Percentiles rank a stretch among this genome's conserved stretches.
phyloP scores from a whole-genome alignment of 768 basidiomycete genomes.

The Tylopilus sp. region DNA sequence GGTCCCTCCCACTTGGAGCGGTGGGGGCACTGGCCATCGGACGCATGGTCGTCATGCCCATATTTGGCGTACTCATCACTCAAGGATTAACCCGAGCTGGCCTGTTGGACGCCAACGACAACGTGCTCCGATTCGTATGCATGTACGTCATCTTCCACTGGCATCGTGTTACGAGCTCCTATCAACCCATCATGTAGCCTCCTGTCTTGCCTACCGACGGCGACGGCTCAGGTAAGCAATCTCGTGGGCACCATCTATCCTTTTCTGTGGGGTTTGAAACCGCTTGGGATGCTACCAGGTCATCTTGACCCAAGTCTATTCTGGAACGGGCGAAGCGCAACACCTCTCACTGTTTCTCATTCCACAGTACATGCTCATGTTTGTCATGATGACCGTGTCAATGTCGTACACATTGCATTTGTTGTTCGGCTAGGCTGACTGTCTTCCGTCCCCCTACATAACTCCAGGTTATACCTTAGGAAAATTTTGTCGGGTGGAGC shows the following conservation, averaged over 20 bases:
- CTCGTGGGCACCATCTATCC: background rate
- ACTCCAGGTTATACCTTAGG: no score
- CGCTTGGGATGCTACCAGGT: constrained; percentile 37
- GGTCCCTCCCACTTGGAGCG: constrained; percentile 46
- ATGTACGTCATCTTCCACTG: constrained; percentile 44
- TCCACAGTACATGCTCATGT: constrained; percentile 48
- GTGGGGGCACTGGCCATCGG: constrained; percentile 51
- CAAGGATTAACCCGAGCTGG: constrained; percentile 46
- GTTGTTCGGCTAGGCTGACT: constrained; percentile 29
- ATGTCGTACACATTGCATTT: constrained; percentile 36
- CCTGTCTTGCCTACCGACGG: constrained; percentile 58
- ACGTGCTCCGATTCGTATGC: constrained; percentile 63
- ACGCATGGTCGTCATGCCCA: constrained; percentile 54
- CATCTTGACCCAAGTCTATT: constrained; percentile 62
- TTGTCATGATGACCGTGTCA: constrained; percentile 35
- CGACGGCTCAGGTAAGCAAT: constrained; percentile 50
- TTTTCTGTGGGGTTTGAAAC: background rate
- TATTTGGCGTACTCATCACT: constrained; percentile 59
- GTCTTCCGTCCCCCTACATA: no score
- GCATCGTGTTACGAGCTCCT: background rate
- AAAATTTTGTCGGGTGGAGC: no score
- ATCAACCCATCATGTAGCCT: constrained; percentile 37
- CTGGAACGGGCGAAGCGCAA: constrained; percentile 60
- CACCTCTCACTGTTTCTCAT: constrained; percentile 62
- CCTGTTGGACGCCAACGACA: constrained; percentile 48